Evolutionary conservation across 805 yeast genomes (phyloP), one percentile per base, ranked within the genome.

Genomic region (Suhomyces emberorum): DNA sequence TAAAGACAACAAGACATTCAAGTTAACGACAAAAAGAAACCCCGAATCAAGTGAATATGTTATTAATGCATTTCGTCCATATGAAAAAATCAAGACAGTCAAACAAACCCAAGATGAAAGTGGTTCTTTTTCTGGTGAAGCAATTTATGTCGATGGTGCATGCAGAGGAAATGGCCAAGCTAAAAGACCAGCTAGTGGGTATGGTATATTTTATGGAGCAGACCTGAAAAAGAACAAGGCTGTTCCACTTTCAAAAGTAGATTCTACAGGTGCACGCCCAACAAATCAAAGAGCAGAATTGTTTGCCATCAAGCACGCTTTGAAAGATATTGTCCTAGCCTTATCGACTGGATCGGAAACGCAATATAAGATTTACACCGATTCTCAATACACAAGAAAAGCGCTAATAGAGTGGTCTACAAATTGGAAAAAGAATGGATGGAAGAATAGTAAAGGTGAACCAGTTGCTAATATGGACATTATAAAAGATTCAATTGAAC

Each of bases 221-320:
- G 50, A 57, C 23, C 83, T 80, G 48, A 40, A 68, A 2, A 57
- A 83, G 30, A 84, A 83, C 53, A 61, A 68, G 7, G 65, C 81
- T 0, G 76, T 67, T 4, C 76, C 81, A 0, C 62, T 87, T 17
- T 69, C 65, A 2, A 56, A 26, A 2, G 30, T 32, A 8, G 38
- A 41, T 54, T 3, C 51, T 50, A 15, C 41, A 1, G 32, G 19
- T 7, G 42, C 28, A 9, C 43, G 28, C 23, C 88, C 81, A 22
- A 86, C 95, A 1, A 88, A 88, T 48, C 88, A 85, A 46, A 61
- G 86, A 27, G 93, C 95, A 1, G 97, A 89, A 57, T 70, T 88
- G 8, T 55, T 63, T 10, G 96, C 95, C 0, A 69, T 84, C 14
- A 52, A 61, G 4, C 66, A 65, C 22, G 95, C 93, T 0, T 52